Evolutionary conservation across 139 green algal genomes (phyloP).

Genomic region (Zygnema circumcarinatum): DNA sequence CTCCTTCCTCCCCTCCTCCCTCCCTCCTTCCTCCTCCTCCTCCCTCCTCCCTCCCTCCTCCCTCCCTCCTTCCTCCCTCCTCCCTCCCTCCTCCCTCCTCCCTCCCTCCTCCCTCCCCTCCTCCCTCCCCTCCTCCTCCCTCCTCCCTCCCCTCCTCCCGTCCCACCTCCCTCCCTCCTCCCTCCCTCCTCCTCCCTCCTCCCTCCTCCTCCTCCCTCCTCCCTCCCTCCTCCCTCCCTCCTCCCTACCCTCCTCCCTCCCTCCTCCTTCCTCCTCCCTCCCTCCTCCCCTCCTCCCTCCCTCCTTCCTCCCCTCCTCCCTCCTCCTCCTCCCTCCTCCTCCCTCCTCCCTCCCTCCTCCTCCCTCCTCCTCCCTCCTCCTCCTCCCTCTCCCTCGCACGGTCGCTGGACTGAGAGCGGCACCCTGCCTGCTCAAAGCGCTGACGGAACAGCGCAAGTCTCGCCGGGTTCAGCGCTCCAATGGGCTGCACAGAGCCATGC

Average conservation of each 20-base stretch:
- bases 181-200: conserved; percentile 61
- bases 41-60: too few relatives aligned
- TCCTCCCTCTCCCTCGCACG: background rate
- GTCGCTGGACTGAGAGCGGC: too few relatives aligned
- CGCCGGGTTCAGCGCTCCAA: conserved; percentile 64
- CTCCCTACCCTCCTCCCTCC: background rate
- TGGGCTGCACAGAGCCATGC: conserved; percentile 42
- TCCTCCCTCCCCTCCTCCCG: too few relatives aligned
- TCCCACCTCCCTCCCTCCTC: too few relatives aligned
- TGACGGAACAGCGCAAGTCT: conserved; percentile 56
- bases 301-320: conserved; percentile 71
- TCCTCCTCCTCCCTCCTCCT: conserved; percentile 37
- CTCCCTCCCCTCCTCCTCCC: background rate
- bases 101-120: conserved; percentile 63
- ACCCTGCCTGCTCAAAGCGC: conserved; percentile 1
- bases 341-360: too few relatives aligned
- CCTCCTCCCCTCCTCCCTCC: background rate
- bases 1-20: too few relatives aligned
- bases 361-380: background rate
- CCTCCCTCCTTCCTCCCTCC: too few relatives aligned
- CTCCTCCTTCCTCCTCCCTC: background rate
- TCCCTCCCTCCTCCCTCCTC: too few relatives aligned
- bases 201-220: conserved; percentile 55
- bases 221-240: background rate
- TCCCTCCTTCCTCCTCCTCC: too few relatives aligned